Evolutionary conservation across 2,329 filamentous ascomycete genomes (phyloP).

Genomic region (Colletotrichum godetiae): DNA sequence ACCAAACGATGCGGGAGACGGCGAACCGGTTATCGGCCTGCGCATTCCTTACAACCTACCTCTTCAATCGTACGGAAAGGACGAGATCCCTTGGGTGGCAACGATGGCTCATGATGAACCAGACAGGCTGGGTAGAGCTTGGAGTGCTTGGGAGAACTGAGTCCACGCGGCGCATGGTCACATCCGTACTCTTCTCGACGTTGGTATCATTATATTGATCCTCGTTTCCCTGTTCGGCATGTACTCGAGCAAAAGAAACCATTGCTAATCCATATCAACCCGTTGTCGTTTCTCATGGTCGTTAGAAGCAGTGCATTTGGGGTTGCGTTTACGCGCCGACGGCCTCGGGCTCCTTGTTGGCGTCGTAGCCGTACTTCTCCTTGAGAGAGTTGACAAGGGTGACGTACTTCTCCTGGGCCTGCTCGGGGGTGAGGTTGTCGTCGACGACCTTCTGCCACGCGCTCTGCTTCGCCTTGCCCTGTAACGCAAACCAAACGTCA

Average conservation of each 20-base stretch:
- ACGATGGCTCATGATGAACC: constrained; percentile 67
- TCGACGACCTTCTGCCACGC: constrained; percentile 81
- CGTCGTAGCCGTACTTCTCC: constrained; percentile 74
- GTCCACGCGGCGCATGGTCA: background rate
- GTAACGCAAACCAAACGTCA: constrained; percentile 31
- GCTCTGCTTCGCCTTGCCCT: constrained; percentile 85
- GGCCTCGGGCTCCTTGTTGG: constrained; percentile 70
- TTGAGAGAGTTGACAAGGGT: constrained; percentile 78
- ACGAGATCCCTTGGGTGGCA: constrained; percentile 83
- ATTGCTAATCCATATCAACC: constrained; percentile 12
- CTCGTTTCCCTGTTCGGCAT: constrained; percentile 10
- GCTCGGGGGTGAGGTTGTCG: constrained; percentile 68
- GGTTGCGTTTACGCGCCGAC: constrained; percentile 50
- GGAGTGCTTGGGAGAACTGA: constrained; percentile 39
- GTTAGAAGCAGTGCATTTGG: background rate
- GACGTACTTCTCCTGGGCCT: constrained; percentile 84
- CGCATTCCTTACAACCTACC: constrained; percentile 88
- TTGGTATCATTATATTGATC: constrained; percentile 33
- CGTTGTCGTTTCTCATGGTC: constrained; percentile 29
- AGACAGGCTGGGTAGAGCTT: constrained; percentile 67
- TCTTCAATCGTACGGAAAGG: constrained; percentile 69
- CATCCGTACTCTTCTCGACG: constrained; percentile 1
- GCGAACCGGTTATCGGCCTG: constrained; percentile 68
- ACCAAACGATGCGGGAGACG: constrained; percentile 37
- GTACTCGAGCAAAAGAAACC: background rate